These are phyloP conservation scores for Flaveria robusta DNA, from an alignment of 129 eudicot genomes.

Conservation along the genomic window DNA sequence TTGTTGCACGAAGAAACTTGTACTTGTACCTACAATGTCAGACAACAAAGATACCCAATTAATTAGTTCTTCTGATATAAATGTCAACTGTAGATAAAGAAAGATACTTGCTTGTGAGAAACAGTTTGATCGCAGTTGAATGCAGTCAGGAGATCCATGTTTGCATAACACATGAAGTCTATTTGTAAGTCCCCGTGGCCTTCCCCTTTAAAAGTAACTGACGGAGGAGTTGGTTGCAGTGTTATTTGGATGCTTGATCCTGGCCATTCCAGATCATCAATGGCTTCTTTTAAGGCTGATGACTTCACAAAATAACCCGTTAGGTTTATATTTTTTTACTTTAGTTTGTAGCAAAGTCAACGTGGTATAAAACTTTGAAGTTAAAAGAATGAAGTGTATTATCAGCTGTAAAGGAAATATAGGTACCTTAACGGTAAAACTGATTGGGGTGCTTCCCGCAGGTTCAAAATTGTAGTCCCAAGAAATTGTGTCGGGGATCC, in stretches of 20 bases:
- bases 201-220: constrained; percentile 88
- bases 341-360: background rate
- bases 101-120: constrained; percentile 60
- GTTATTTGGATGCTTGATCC: constrained; percentile 83
- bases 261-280: constrained; percentile 99
- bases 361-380: background rate
- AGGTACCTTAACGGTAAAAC: constrained; percentile 83
- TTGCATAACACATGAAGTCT: constrained; percentile 42
- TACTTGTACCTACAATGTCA: constrained; percentile 70
- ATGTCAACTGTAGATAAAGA: background rate
- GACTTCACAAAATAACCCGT: constrained; percentile 49
- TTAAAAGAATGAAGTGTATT: background rate
- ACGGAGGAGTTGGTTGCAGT: constrained; percentile 82
- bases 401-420: constrained; percentile 14
- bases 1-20: constrained; percentile 90
- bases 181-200: constrained; percentile 99
- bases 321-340: background rate
- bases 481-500: constrained; percentile 89
- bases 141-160: constrained; percentile 77
- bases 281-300: constrained; percentile 93
- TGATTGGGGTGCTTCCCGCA: constrained; percentile 87
- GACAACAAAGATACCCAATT: background rate
- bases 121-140: constrained; percentile 72
- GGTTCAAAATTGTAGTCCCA: constrained; percentile 99
- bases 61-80: background rate